Evolutionary conservation across 2,329 filamentous ascomycete genomes (phyloP).

Genomic region (Aspergillus transmontanensis): DNA sequence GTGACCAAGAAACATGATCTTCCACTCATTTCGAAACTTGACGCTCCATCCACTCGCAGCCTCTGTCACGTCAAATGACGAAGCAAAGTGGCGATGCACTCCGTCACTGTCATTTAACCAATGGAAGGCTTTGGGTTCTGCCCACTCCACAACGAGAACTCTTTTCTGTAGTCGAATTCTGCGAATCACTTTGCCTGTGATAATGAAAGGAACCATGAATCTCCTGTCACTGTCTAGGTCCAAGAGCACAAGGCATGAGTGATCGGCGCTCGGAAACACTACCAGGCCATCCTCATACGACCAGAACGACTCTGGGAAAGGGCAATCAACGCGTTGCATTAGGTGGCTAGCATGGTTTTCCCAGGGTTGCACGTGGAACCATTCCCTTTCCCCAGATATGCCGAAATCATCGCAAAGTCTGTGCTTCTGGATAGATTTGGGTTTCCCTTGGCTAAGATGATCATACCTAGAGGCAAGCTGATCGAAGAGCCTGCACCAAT

Average conservation of each 20-base stretch:
- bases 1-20: slow-evolving; percentile 60
- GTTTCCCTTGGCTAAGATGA: slow-evolving; percentile 52
- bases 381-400: slow-evolving; percentile 39
- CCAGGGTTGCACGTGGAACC: slow-evolving; percentile 46
- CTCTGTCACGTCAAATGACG: slow-evolving; percentile 55
- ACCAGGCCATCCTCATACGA: slow-evolving; percentile 60
- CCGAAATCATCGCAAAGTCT: slow-evolving; percentile 41
- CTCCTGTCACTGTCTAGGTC: slow-evolving; percentile 53
- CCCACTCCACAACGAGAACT: slow-evolving; percentile 68
- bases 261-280: slow-evolving; percentile 51
- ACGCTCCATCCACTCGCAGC: slow-evolving; percentile 44
- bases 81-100: slow-evolving; percentile 62
- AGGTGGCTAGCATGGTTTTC: slow-evolving; percentile 43
- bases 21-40: slow-evolving; percentile 61
- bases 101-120: slow-evolving; percentile 54
- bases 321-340: slow-evolving; percentile 33
- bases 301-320: slow-evolving; percentile 52
- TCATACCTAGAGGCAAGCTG: slow-evolving; percentile 58
- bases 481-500: slow-evolving; percentile 46
- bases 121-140: slow-evolving; percentile 55
- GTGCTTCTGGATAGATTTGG: slow-evolving; percentile 51
- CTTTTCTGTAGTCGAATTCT: slow-evolving; percentile 56
- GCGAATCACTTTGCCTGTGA: slow-evolving; percentile 53
- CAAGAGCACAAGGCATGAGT: slow-evolving; percentile 46
- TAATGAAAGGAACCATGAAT: slow-evolving; percentile 56